A percentile compares a stretch with the other conserved stretches of the same genome.
Evolutionary conservation across 2,329 filamentous ascomycete genomes (phyloP).

Genomic region (Phaeoacremonium minimum): DNA sequence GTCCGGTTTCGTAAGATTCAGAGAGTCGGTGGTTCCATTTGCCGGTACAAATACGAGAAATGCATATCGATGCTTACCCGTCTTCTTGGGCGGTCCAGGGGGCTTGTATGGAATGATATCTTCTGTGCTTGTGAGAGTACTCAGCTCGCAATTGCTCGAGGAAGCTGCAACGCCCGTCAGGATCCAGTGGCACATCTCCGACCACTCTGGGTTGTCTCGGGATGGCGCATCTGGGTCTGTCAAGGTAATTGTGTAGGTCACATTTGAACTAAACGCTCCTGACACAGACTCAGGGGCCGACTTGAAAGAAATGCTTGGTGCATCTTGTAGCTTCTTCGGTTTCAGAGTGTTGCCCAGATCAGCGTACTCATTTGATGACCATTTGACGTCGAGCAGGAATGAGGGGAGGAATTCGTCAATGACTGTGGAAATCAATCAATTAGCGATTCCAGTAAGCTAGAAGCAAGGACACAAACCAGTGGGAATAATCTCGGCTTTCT

Average conservation of each 20-base stretch:
- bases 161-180: conserved; percentile 23
- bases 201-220: conserved; percentile 34
- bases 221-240: conserved; percentile 40
- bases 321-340: conserved; percentile 24
- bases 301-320: conserved; percentile 25
- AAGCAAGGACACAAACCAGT: conserved; percentile 8
- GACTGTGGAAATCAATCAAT: no score
- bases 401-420: conserved; percentile 55
- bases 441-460: no score
- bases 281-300: conserved; percentile 10
- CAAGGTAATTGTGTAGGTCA: conserved; percentile 25
- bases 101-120: conserved; percentile 35
- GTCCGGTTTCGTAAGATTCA: conserved; percentile 26
- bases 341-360: conserved; percentile 47
- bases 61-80: conserved; percentile 38
- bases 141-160: conserved; percentile 11
- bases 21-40: conserved; percentile 29
- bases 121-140: conserved; percentile 6
- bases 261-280: conserved; percentile 3
- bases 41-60: conserved; percentile 31
- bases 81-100: conserved; percentile 33
- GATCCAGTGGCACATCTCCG: conserved; percentile 42
- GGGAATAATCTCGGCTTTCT: conserved; percentile 18
- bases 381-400: conserved; percentile 45
- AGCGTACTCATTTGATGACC: conserved; percentile 34